phyloP scores from a whole-genome alignment of 2,329 filamentous ascomycete species.

The Beauveria rudraprayagi region DNA sequence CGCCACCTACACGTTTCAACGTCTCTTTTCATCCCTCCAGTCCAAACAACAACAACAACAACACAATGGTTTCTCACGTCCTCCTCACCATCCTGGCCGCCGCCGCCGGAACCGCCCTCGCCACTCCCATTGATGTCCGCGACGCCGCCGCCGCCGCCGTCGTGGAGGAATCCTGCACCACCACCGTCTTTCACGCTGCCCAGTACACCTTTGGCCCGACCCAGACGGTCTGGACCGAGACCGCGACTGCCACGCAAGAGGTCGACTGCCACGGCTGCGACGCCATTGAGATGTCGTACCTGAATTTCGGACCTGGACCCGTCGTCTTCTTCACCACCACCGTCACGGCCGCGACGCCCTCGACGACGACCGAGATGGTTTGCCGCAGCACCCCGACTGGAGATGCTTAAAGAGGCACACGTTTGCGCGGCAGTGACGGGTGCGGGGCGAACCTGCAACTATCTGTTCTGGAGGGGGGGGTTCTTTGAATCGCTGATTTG shows the following conservation, averaged over 20 bases:
- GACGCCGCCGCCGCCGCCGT: too few relatives aligned
- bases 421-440: background rate
- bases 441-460: too few relatives aligned
- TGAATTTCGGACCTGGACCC: constrained; percentile 15
- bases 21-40: background rate
- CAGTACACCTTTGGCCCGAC: constrained; percentile 16
- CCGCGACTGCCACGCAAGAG: constrained; percentile 15
- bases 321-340: constrained; percentile 18
- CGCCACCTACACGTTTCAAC: background rate
- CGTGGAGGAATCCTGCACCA: constrained; percentile 12
- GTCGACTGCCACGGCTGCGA: constrained; percentile 22
- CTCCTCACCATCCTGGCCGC: background rate
- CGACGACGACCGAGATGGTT: constrained; percentile 10
- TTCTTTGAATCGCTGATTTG: too few relatives aligned
- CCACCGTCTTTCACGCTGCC: background rate
- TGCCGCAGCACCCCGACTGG: constrained; percentile 9
- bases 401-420: background rate
- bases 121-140: background rate
- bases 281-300: background rate
- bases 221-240: constrained; percentile 20
- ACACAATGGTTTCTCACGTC: background rate
- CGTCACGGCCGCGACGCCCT: constrained; percentile 13
- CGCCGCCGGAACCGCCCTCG: background rate
- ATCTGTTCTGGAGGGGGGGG: too few relatives aligned
- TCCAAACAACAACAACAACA: background rate